Evolutionary conservation across 208 protist genomes (phyloP).

Genomic region (Leishmania tropica): DNA sequence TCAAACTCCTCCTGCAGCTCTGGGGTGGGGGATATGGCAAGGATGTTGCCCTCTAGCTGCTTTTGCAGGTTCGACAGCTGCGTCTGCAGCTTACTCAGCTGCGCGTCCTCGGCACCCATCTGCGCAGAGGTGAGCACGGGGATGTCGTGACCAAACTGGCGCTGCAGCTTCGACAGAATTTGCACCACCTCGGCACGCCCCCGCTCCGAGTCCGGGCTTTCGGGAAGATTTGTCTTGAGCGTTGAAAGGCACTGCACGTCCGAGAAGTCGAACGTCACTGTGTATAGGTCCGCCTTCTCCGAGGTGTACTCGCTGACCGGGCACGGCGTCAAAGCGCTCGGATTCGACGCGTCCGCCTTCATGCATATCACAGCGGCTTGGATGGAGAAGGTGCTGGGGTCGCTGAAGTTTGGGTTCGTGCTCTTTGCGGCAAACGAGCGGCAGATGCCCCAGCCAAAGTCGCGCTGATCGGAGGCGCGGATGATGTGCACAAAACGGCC

Average conservation of each 20-base stretch:
- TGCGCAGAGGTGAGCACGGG: conserved; percentile 96
- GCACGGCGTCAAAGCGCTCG: conserved; percentile 57
- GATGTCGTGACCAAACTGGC: conserved; percentile 74
- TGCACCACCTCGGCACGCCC: conserved; percentile 79
- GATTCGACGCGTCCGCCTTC: conserved; percentile 55
- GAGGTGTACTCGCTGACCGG: conserved; percentile 85
- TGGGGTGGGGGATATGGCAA: conserved; percentile 65
- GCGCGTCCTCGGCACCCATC: conserved; percentile 94
- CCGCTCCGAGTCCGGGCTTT: conserved; percentile 72
- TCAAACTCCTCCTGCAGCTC: conserved; percentile 67
- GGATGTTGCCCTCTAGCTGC: conserved; percentile 69
- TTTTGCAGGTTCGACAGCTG: conserved; percentile 90
- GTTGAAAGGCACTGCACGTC: conserved; percentile 76
- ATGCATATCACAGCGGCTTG: conserved; percentile 85
- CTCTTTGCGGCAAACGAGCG: conserved; percentile 71
- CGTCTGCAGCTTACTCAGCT: conserved; percentile 72
- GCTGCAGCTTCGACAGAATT: conserved; percentile 77
- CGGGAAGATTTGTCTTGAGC: conserved; percentile 82
- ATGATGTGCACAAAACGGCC: conserved; percentile 94
- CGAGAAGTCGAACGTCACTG: conserved; percentile 82
- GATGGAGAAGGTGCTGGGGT: conserved; percentile 71
- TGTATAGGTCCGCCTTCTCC: conserved; percentile 83
- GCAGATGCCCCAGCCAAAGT: conserved; percentile 92
- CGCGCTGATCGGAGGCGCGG: conserved; percentile 57
- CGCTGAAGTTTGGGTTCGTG: conserved; percentile 45